Evolutionary conservation across 2,329 filamentous ascomycete genomes (phyloP), one percentile per base, ranked within the genome.

Genomic region (Fusarium palustre): DNA sequence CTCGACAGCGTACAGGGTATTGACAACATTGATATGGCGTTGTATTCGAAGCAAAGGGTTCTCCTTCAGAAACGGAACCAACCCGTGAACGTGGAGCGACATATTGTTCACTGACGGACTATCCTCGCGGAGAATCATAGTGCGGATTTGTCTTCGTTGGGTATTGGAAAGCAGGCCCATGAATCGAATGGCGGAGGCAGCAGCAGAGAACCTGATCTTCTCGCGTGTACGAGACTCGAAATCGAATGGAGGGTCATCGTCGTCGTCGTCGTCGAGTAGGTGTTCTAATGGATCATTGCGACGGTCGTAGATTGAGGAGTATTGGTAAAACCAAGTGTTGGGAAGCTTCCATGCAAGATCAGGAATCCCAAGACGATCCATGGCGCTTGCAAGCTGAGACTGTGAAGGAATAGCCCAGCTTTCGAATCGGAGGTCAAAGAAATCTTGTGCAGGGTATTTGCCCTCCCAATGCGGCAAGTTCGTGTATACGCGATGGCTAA

Each of bases 121-220:
- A 15, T 73, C 45, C 7, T 73, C 68, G 7, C 57, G 4, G 1
- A 71, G 7, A 2, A 18, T 1, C 0, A 73, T 4, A 0, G 6
- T 46, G 0, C 59, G 46, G 0, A 73, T 49, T 3, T 52, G 46
- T 2, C 12, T 25, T 7, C 70, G 33, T 2, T 55, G 38, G 1
- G 11, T 2, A 4, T 5, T 0, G 1, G 68, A 20, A 5, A 71
- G 20, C 1, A 10, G 24, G 1, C 12, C 3, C 1, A 73, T 48
- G 3, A 73, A 73, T 3, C 33, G 59, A 5, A 71, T 49, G 1
- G 66, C 60, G 1, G 15, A 33, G 7, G 70, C 49, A 0, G 56
- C 25, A 6, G 71, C 71, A 3, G 68, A 73, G 18, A 68, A 71
- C 4, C 36, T 16, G 0, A 53, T 24, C 31, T 53, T 65, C 5